Base-by-base conservation (phyloP, 2,329 filamentous ascomycete genomes). In the Fusarium domesticum region DNA sequence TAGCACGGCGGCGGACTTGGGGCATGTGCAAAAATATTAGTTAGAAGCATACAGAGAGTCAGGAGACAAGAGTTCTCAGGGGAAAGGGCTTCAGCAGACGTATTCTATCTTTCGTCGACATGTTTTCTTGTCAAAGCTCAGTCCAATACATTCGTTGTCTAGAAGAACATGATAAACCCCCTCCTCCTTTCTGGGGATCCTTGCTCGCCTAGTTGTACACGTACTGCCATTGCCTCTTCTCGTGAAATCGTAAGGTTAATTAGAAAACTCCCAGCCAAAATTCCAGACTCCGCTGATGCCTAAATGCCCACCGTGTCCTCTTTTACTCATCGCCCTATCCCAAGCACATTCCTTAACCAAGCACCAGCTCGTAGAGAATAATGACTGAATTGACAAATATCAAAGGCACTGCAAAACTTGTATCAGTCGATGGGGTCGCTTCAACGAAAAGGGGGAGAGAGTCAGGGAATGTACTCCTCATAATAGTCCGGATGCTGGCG, bases 401-500 rank as follows among this genome's bases (percentile, higher is more conserved):
- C 51, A 95, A 70, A 12, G 89, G 90, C 76, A 92, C 89, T 93
- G 57, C n/a, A 15, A 12, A 11, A 20, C 8, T 6, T 11, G 11
- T 12, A 25, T 59, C 39, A 59, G 54, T 30, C 5, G 40, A n/a
- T 19, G 16, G 8, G 18, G 8, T 34, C n/a, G 25, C 25, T 16
- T 18, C 10, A 25, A 25, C 16, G 7, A 16, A n/a, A 7, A 33
- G 23, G 10, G 39, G 11, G 30, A 10, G 32, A 31, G 25, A 8
- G n/a, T n/a, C n/a, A 2, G 16, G 44, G 20, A 14, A 59, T 66
- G 40, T 60, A 96, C 91, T 90, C 73, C 92, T 81, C 89, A 95
- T 95, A 42, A 97, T 74, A 45, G 89, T 96, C 67, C 92, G 78
- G 57, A 96, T 85, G 61, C 88, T 93, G 28, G 88, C 87, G 56